phyloP scores from a whole-genome alignment of 2,329 filamentous ascomycete species.

The Hypoxylon sp. region DNA sequence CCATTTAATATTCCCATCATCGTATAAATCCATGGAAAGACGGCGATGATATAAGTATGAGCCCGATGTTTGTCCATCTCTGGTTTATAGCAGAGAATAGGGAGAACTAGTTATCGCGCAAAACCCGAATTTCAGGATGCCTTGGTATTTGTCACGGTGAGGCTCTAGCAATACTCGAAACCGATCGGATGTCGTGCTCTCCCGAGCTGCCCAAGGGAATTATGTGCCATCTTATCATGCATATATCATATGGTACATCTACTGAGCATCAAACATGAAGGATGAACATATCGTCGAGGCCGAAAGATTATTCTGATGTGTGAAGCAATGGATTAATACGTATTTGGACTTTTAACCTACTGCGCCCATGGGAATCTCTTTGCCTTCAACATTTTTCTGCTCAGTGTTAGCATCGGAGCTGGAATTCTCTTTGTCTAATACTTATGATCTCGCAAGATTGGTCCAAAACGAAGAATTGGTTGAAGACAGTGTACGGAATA shows the following conservation, averaged over 20 bases:
- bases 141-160: constrained; percentile 16
- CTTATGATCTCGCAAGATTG: too few species aligned
- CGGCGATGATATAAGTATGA: background rate
- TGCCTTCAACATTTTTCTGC: too few species aligned
- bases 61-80: constrained; percentile 1
- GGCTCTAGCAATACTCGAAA: constrained; percentile 8
- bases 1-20: background rate
- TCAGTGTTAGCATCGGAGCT: too few species aligned
- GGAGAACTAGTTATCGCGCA: constrained; percentile 17
- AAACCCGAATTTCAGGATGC: constrained; percentile 27
- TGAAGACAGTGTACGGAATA: too few species aligned
- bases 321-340: too few species aligned
- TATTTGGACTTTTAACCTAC: background rate
- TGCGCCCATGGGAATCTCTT: too few species aligned
- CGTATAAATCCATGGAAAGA: background rate
- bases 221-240: constrained; percentile 8
- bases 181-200: constrained; percentile 27
- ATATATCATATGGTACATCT: constrained; percentile 30
- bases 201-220: constrained; percentile 28
- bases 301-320: constrained; percentile 2
- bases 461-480: too few species aligned
- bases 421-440: too few species aligned
- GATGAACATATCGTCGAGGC: constrained; percentile 7
- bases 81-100: constrained; percentile 8
- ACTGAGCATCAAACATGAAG: constrained; percentile 37